phyloP scores from a whole-genome alignment of 139 green algal genomes.

The Picochlorum sp. region DNA sequence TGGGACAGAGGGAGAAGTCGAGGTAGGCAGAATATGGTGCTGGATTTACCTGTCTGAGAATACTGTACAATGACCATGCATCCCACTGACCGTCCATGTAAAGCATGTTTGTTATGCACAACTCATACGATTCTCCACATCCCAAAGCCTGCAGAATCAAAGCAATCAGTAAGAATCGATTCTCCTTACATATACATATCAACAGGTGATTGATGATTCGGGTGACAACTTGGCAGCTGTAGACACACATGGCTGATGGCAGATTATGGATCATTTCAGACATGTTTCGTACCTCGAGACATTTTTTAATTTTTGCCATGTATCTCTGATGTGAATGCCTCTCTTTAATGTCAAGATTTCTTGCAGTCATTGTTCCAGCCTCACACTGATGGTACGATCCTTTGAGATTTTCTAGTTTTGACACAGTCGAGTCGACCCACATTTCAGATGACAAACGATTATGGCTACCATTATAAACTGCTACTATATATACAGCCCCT shows the following conservation, averaged over 20 bases:
- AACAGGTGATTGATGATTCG: no score
- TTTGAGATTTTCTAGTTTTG: no score
- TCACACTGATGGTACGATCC: background rate
- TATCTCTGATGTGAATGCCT: constrained; percentile 40
- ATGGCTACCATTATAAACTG: constrained; percentile 16
- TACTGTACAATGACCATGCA: constrained; percentile 55
- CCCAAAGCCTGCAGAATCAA: no score
- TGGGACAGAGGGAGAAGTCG: constrained; percentile 17
- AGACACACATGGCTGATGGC: no score
- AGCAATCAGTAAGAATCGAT: no score
- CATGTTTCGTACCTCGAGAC: constrained; percentile 46
- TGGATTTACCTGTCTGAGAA: constrained; percentile 77
- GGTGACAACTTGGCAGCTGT: no score
- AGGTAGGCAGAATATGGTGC: constrained; percentile 89
- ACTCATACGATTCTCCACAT: constrained; percentile 89
- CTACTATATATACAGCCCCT: constrained; percentile 66
- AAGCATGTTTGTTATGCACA: constrained; percentile 80
- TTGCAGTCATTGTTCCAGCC: background rate
- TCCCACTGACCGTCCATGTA: background rate
- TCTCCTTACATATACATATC: no score
- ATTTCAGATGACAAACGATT: background rate
- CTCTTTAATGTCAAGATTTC: background rate
- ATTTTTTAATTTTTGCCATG: constrained; percentile 56
- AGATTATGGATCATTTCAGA: no score
- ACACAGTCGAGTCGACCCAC: background rate